A percentile compares a stretch with the other conserved stretches of the same genome.
These are phyloP conservation scores for Cystobasidium slooffiae DNA, from an alignment of 1,284 basidiomycete species.

Conservation along the genomic window DNA sequence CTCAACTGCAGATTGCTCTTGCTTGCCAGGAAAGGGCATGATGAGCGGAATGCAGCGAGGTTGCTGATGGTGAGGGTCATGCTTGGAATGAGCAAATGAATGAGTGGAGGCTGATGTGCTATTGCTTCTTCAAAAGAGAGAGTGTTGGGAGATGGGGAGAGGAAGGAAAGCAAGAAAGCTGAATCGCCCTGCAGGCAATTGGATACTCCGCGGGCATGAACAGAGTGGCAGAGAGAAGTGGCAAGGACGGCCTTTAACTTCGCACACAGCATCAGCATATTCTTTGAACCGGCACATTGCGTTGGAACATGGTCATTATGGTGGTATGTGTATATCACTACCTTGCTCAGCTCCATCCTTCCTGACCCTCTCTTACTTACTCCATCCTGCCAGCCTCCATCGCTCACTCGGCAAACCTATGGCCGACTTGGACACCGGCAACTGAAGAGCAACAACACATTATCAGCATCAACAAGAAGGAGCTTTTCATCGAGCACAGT, in stretches of 20 bases:
- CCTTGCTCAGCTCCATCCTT: too few relatives aligned
- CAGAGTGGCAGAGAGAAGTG: not conserved
- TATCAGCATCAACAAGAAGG: not conserved
- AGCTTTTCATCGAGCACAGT: slow-evolving; percentile 19
- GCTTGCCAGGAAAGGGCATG: slow-evolving; percentile 51
- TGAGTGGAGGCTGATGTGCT: not conserved
- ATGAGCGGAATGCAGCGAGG: slow-evolving; percentile 61
- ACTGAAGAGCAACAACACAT: not conserved
- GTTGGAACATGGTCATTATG: too few relatives aligned
- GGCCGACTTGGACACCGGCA: too few relatives aligned
- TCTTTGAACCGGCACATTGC: too few relatives aligned
- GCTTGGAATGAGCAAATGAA: not conserved
- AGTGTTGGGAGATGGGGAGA: slow-evolving; percentile 1
- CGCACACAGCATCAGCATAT: not conserved
- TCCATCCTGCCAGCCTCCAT: too few relatives aligned
- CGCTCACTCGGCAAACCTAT: too few relatives aligned
- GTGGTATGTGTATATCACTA: too few relatives aligned
- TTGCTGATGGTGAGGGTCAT: slow-evolving; percentile 42
- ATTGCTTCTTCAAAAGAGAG: not conserved
- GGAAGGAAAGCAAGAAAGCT: not conserved
- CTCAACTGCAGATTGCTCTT: slow-evolving; percentile 38
- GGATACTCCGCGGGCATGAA: not conserved
- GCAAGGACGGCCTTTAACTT: not conserved
- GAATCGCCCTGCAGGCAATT: slow-evolving; percentile 9
- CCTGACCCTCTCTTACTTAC: too few relatives aligned